A percentile compares a stretch with the other conserved stretches of the same genome.
Evolutionary conservation across 371 early-diverging fungal species (phyloP).

Genomic region (Mycotypha africana): DNA sequence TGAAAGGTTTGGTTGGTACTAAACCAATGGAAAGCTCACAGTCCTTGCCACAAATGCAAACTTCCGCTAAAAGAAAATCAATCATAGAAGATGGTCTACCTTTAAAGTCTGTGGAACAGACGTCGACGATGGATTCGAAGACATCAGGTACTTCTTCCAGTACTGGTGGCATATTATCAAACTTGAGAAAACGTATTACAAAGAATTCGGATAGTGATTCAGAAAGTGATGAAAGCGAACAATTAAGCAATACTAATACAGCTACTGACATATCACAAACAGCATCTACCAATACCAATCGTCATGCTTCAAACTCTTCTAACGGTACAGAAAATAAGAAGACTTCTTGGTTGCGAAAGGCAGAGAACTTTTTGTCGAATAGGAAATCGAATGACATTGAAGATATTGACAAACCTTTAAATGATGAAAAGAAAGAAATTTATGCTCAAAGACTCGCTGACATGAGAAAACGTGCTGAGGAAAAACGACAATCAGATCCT

Average conservation of each 20-base stretch:
- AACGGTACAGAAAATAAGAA: conserved; percentile 2
- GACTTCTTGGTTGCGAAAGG: conserved; percentile 3
- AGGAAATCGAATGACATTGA: not conserved
- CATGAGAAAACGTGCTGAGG: conserved; percentile 11
- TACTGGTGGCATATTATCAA: conserved; percentile 3
- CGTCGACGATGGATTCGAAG: not conserved
- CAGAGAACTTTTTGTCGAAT: conserved; percentile 5
- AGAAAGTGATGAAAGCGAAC: conserved; percentile 3
- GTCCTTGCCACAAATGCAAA: conserved; percentile 8
- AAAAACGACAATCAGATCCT: too few relatives aligned
- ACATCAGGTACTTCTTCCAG: not conserved
- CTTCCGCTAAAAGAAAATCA: too few relatives aligned
- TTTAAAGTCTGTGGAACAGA: conserved; percentile 2
- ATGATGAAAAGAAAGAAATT: conserved; percentile 4
- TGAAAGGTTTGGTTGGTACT: not conserved
- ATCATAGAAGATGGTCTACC: not conserved
- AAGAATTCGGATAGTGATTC: conserved; percentile 5
- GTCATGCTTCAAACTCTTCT: too few relatives aligned
- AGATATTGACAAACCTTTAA: not conserved
- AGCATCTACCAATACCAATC: not conserved
- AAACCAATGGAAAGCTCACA: conserved; percentile 3
- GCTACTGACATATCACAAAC: not conserved
- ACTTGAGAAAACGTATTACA: conserved; percentile 9
- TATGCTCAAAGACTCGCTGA: conserved; percentile 14
- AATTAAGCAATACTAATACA: not conserved